phyloP scores from a whole-genome alignment of 2,329 filamentous ascomycete species.

The Exophiala bonariae region DNA sequence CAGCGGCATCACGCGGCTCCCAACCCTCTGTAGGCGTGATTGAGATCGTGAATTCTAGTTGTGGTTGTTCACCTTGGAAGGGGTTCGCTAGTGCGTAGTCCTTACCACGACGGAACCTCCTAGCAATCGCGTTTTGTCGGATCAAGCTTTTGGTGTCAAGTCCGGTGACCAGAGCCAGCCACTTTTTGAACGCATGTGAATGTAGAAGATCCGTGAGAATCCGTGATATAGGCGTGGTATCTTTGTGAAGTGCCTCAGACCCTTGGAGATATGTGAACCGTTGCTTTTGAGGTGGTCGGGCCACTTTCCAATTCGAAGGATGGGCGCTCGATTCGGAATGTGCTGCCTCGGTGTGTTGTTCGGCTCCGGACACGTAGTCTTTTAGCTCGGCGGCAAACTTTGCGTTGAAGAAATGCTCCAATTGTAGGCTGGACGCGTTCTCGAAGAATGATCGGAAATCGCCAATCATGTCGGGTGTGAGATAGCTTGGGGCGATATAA shows the following conservation, averaged over 20 bases:
- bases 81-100: slow-evolving; percentile 94
- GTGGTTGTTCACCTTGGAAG: slow-evolving; percentile 68
- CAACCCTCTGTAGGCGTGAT: slow-evolving; percentile 84
- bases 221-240: slow-evolving; percentile 67
- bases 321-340: slow-evolving; percentile 33
- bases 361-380: slow-evolving; percentile 60
- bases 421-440: slow-evolving; percentile 78
- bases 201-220: slow-evolving; percentile 81
- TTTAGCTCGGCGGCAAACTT: slow-evolving; percentile 75
- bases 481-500: slow-evolving; percentile 85
- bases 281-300: slow-evolving; percentile 91
- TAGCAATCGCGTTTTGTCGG: slow-evolving; percentile 74
- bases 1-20: slow-evolving; percentile 67
- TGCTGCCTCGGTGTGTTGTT: slow-evolving; percentile 34
- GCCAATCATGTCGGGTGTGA: slow-evolving; percentile 87
- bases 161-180: slow-evolving; percentile 81
- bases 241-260: slow-evolving; percentile 34
- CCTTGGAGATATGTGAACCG: slow-evolving; percentile 70
- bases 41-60: slow-evolving; percentile 82
- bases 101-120: slow-evolving; percentile 79
- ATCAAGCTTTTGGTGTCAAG: slow-evolving; percentile 60
- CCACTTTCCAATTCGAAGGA: slow-evolving; percentile 65
- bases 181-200: slow-evolving; percentile 81
- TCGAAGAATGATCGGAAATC: slow-evolving; percentile 77
- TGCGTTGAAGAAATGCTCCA: slow-evolving; percentile 74